Percentiles rank a stretch among this genome's conserved stretches.
These are phyloP conservation scores for Plasmodium cynomolgi DNA, from an alignment of 169 alveolate genomes.

Conservation along the genomic window DNA sequence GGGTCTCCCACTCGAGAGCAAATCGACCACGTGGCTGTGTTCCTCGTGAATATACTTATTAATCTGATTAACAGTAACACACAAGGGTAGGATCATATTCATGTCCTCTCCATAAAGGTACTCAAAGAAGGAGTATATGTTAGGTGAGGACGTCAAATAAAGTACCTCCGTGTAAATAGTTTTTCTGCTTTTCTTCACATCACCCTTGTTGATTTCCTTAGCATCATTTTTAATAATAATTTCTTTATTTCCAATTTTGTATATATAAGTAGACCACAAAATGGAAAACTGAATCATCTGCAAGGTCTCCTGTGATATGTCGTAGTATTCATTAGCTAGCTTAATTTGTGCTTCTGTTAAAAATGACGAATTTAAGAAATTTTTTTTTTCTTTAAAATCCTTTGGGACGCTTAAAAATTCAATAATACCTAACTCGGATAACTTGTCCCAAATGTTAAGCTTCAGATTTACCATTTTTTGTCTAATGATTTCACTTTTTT, in stretches of 20 bases:
- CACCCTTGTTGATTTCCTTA: constrained; percentile 52
- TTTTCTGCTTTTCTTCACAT: constrained; percentile 33
- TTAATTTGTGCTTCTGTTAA: constrained; percentile 67
- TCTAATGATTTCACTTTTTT: constrained; percentile 59
- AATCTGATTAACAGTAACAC: constrained; percentile 71
- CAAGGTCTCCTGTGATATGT: constrained; percentile 55
- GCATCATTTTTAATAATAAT: constrained; percentile 30
- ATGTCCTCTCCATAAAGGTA: constrained; percentile 56
- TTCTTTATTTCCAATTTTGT: constrained; percentile 55
- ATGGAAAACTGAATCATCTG: constrained; percentile 72
- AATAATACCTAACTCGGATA: constrained; percentile 59
- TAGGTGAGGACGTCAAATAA: constrained; percentile 62
- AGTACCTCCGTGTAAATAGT: constrained; percentile 69
- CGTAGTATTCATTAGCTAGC: constrained; percentile 69
- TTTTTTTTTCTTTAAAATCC: constrained; percentile 62
- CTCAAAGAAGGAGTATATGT: constrained; percentile 71
- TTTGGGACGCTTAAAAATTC: constrained; percentile 73
- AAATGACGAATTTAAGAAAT: constrained; percentile 40
- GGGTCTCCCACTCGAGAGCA: constrained; percentile 11
- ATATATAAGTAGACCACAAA: constrained; percentile 69
- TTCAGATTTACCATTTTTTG: constrained; percentile 62
- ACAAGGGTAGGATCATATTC: constrained; percentile 41
- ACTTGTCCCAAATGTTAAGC: constrained; percentile 39
- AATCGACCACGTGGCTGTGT: constrained; percentile 33
- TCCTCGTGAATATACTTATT: constrained; percentile 64